Base-by-base conservation (phyloP, 139 green algal species). In the Tetratostichococcus sp. region DNA sequence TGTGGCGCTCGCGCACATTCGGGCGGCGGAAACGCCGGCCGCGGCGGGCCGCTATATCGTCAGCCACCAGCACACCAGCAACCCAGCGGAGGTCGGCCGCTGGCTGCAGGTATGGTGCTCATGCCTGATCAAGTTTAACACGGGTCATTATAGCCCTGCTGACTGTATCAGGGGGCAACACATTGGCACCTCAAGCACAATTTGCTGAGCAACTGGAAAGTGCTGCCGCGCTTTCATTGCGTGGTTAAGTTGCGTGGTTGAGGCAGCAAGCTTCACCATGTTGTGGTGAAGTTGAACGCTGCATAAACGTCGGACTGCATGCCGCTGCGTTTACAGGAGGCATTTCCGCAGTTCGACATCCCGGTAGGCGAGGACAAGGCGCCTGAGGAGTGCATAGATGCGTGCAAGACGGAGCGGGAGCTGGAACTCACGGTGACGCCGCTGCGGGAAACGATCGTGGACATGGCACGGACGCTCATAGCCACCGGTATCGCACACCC, bases 21-120 rank as follows among this genome's bases (percentile, higher is more conserved):
- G 76, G 30, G 82, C 77, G 28, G 77, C 74, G 0, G 74, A 81
- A 28, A 69, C 23, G 11, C 42, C 57, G 2, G 22, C 43, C 1
- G 73, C 84, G 23, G 35, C 28, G 8, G 77, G 77, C 34, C 71
- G 81, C n/a, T 88, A 84, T 73, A 81, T 84, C 31, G 82, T 82
- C 26, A 34, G 71, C 34, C 39, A 74, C 50, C 11, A 8, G 50
- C 2, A 17, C 14, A 62, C 50, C 2, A 28, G 17, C 50, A 26
- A 62, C 17, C 50, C 19, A 2, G 17, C 17, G 14, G 17, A 62
- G 17, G 17, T 62, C 17, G 50, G 50, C 50, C 17, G 19, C 17
- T 28, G 14, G 14, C 50, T 62, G 50, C 50, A 62, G 50, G 50
- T 62, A 50, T 31, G 11, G 6, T 50, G 39, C 39, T 50, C 39